Conservation (phyloP, 2,329 filamentous ascomycete genomes). For the Hypoxylon sp. region DNA sequence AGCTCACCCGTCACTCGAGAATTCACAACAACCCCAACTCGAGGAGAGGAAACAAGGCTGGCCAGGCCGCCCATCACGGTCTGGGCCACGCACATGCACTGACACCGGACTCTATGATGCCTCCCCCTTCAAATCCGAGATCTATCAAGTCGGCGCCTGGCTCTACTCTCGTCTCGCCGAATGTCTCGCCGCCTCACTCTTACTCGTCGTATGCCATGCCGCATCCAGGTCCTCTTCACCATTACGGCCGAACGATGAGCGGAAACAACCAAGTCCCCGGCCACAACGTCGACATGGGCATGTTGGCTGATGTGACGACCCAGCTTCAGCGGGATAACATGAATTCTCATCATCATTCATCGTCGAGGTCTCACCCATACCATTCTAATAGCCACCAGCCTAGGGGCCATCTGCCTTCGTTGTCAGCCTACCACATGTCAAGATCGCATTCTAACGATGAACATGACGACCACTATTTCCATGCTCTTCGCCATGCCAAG, state of each 20-base stretch:
- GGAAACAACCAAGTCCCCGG: conserved; percentile 51
- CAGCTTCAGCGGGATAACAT: conserved; percentile 68
- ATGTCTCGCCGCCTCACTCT: conserved; percentile 92
- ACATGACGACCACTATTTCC: conserved; percentile 78
- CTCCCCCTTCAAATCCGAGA: conserved; percentile 75
- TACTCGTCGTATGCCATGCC: conserved; percentile 74
- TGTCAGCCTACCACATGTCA: conserved; percentile 94
- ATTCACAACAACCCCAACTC: conserved; percentile 99
- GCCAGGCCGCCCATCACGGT: conserved; percentile 55
- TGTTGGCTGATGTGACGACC: conserved; percentile 67
- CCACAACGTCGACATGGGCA: conserved; percentile 61
- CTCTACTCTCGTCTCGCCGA: conserved; percentile 88
- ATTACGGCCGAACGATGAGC: conserved; percentile 55
- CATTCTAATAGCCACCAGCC: conserved; percentile 58
- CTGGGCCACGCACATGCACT: conserved; percentile 57
- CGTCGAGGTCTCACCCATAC: conserved; percentile 62
- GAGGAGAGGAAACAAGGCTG: conserved; percentile 85
- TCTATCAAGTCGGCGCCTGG: conserved; percentile 88
- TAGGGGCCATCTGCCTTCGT: conserved; percentile 73
- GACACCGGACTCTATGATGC: conserved; percentile 72
- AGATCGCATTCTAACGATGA: conserved; percentile 85
- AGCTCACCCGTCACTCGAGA: conserved; percentile 93
- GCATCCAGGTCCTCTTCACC: conserved; percentile 54
- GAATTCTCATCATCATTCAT: conserved; percentile 51
- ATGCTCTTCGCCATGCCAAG: conserved; percentile 76